Conservation (phyloP, 352 stramenopile genomes). For the Saprolegnia diclina region DNA sequence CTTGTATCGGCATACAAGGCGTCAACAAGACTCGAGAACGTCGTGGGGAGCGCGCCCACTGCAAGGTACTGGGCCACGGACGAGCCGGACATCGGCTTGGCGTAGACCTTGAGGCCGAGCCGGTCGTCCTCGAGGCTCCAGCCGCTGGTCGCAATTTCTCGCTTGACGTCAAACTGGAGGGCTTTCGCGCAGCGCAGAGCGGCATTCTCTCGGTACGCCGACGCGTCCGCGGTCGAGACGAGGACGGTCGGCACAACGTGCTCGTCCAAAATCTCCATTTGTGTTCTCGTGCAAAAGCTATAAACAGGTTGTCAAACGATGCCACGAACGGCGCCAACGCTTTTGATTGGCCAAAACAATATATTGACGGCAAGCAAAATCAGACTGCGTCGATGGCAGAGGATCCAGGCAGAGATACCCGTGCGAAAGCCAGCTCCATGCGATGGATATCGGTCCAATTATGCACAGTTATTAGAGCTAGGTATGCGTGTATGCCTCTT, state of each 20-base stretch:
- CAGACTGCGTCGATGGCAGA: too few species aligned
- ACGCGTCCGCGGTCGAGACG: neutral
- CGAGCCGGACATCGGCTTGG: neutral
- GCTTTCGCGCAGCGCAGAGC: neutral
- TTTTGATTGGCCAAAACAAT: too few species aligned
- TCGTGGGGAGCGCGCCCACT: neutral
- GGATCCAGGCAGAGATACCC: too few species aligned
- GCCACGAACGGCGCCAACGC: neutral
- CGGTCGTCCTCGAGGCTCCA: slow-evolving; percentile 21
- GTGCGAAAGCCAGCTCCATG: too few species aligned
- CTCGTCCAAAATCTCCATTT: slow-evolving; percentile 4
- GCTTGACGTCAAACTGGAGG: neutral
- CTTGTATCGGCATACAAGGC: slow-evolving; percentile 10
- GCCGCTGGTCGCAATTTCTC: neutral
- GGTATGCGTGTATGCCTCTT: too few species aligned
- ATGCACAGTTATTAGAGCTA: too few species aligned
- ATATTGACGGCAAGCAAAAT: too few species aligned
- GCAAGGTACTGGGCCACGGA: slow-evolving; percentile 9
- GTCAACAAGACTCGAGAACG: neutral
- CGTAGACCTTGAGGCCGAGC: slow-evolving; percentile 7
- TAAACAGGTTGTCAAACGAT: neutral
- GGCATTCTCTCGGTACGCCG: neutral
- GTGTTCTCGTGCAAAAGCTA: neutral
- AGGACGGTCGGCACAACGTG: neutral
- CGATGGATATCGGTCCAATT: too few species aligned